Evolutionary conservation across 225 moss, liverwort and hornwort genomes (phyloP).

Genomic region (Bryum argenteum): DNA sequence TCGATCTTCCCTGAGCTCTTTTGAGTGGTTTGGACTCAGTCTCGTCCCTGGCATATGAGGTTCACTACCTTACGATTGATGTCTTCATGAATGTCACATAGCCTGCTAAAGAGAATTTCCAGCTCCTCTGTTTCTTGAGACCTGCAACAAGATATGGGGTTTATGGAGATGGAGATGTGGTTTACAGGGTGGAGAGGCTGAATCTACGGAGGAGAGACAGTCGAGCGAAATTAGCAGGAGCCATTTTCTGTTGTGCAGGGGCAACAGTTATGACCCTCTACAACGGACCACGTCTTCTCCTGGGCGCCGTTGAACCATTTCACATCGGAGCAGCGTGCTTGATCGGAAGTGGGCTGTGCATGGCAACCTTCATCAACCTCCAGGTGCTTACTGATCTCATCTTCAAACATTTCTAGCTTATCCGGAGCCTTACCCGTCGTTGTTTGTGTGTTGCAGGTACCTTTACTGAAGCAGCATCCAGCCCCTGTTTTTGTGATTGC

Average conservation of each 20-base stretch:
- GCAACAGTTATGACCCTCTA: constrained; percentile 67
- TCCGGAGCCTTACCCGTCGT: background rate
- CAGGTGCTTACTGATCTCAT: constrained; percentile 47
- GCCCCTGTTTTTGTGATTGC: constrained; percentile 75
- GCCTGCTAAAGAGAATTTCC: too few species aligned
- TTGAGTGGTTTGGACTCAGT: background rate
- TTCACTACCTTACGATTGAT: background rate
- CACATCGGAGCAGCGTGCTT: constrained; percentile 68
- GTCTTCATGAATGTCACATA: background rate
- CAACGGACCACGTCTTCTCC: constrained; percentile 62
- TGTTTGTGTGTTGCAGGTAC: constrained; percentile 35
- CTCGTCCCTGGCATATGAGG: too few species aligned
- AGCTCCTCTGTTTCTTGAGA: background rate
- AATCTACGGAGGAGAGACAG: constrained; percentile 74
- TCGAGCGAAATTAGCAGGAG: constrained; percentile 74
- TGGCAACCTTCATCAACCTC: constrained; percentile 76
- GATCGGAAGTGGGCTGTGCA: constrained; percentile 67
- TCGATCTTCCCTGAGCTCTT: background rate
- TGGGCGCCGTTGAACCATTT: constrained; percentile 19
- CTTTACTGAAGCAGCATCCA: constrained; percentile 53
- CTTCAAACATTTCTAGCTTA: background rate
- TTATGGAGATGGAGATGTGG: background rate
- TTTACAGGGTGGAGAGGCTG: constrained; percentile 66
- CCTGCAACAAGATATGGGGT: background rate
- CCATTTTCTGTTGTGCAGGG: constrained; percentile 61